Conservation (phyloP, 1,284 basidiomycete genomes). For the Coniferiporia sulphurascens region DNA sequence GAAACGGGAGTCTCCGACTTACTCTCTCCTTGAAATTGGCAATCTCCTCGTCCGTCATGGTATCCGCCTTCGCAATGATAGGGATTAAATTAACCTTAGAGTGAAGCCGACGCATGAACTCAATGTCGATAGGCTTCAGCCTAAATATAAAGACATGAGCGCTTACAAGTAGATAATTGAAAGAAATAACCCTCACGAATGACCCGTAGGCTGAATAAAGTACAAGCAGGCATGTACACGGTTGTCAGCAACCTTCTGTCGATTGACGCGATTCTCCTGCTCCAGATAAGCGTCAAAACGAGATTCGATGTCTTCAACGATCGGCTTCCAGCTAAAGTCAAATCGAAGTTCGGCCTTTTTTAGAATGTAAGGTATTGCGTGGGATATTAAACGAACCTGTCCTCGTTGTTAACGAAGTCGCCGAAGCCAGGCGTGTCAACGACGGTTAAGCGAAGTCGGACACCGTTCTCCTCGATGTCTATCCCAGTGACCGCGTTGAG, state of each 20-base stretch:
- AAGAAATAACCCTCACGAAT: constrained; percentile 64
- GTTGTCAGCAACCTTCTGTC: constrained; percentile 81
- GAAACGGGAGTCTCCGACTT: constrained; percentile 23
- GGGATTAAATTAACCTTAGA: constrained; percentile 97
- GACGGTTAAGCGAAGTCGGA: constrained; percentile 91
- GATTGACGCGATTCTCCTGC: constrained; percentile 96
- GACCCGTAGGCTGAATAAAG: constrained; percentile 96
- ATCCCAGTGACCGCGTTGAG: constrained; percentile 24
- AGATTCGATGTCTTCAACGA: constrained; percentile 94
- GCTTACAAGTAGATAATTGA: constrained; percentile 2
- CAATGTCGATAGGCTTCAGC: constrained; percentile 93
- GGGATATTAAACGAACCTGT: constrained; percentile 57
- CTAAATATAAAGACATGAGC: constrained; percentile 36
- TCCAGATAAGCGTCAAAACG: constrained; percentile 95
- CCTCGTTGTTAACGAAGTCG: constrained; percentile 97
- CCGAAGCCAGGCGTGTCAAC: constrained; percentile 97
- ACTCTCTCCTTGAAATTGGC: constrained; percentile 88
- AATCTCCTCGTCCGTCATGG: constrained; percentile 93
- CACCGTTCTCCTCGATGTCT: constrained; percentile 98
- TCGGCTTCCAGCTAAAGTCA: constrained; percentile 84
- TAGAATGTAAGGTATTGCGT: constrained; percentile 3
- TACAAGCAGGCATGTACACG: constrained; percentile 93
- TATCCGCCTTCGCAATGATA: constrained; percentile 95
- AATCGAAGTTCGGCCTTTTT: neutral
- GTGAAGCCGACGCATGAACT: constrained; percentile 95